phyloP scores from a whole-genome alignment of 306 rosid genomes.

The Quercus agrifolia region DNA sequence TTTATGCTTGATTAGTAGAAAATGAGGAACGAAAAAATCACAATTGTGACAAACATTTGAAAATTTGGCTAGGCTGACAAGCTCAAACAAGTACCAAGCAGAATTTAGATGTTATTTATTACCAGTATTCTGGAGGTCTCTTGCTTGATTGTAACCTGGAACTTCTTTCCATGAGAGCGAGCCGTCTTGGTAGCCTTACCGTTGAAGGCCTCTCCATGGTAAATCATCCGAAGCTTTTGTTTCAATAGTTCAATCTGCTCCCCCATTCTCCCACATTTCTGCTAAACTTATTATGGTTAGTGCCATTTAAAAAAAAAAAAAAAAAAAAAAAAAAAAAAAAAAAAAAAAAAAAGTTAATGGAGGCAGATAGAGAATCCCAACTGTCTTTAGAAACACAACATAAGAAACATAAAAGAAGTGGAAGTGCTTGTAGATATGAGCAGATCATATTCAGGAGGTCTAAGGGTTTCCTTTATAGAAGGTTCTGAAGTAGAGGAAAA shows the following conservation, averaged over 20 bases:
- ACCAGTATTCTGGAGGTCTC: slow-evolving; percentile 91
- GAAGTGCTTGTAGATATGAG: not conserved
- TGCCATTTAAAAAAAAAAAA: not conserved
- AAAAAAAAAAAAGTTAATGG: not conserved
- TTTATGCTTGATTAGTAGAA: not conserved
- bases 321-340: no score
- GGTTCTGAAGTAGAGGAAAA: not conserved
- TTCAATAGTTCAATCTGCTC: slow-evolving; percentile 84
- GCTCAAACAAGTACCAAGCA: not conserved
- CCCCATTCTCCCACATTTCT: slow-evolving; percentile 89
- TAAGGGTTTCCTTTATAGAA: not conserved
- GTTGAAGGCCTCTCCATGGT: slow-evolving; percentile 80
- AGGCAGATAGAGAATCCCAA: not conserved
- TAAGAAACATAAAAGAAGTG: not conserved
- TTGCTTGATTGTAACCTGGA: slow-evolving; percentile 86
- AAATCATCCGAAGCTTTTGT: slow-evolving; percentile 65
- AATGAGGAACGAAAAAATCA: not conserved
- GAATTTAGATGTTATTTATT: slow-evolving; percentile 8
- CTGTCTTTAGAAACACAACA: not conserved
- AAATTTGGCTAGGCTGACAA: not conserved
- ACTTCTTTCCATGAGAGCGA: slow-evolving; percentile 89
- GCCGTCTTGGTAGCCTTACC: slow-evolving; percentile 87
- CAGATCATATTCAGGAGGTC: not conserved
- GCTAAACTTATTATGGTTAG: not conserved
- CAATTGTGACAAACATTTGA: not conserved